Base-by-base conservation (phyloP, 2,329 filamentous ascomycete species). In the Aspergillus sclerotialis region DNA sequence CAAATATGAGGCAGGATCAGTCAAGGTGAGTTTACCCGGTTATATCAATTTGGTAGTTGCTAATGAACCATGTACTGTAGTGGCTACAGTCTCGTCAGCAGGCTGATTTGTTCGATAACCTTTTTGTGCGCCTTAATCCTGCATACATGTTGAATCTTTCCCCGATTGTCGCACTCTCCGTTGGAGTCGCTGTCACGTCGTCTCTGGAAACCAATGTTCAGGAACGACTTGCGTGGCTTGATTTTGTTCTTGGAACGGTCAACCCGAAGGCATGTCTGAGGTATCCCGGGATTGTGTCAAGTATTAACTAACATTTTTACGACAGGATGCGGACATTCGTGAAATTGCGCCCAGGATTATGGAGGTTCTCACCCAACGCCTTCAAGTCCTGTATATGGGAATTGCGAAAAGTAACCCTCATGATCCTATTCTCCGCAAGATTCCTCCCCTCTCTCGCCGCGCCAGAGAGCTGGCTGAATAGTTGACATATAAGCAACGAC, bases 71-170 rank as follows among this genome's bases (percentile, higher is more conserved):
- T 34, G 17, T 36, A 36, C 34, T 36, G 66, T 35, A 64, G 66
- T 82, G 78, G 78, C 64, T 82, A 30, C 76, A 79, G 61, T 81
- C 77, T 5, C 54, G 61, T 19, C 70, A 72, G 36, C 74, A 78
- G 44, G 64, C 67, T 11, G 69, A 73, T 29, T 62, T 82, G n/a
- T 82, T 80, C 50, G 75, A 80, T 53, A 66, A 69, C 17, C 64
- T 80, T 33, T 80, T 82, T 49, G 66, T 75, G 14, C 69, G 67
- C 35, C 65, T 73, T 46, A 71, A 74, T 39, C 76, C 77, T 1
- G 56, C 61, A 7, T 81, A 77, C 53, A 61, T 81, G 15, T 60
- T 60, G 12, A 61, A 65, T 25, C 66, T 80, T 12, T 69, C 73
- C 18, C 70, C 75, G 2, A 67, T 82, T 26, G 68, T 80, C 23